Conservation (phyloP, 768 basidiomycete genomes). For the Tulasnella sp. region DNA sequence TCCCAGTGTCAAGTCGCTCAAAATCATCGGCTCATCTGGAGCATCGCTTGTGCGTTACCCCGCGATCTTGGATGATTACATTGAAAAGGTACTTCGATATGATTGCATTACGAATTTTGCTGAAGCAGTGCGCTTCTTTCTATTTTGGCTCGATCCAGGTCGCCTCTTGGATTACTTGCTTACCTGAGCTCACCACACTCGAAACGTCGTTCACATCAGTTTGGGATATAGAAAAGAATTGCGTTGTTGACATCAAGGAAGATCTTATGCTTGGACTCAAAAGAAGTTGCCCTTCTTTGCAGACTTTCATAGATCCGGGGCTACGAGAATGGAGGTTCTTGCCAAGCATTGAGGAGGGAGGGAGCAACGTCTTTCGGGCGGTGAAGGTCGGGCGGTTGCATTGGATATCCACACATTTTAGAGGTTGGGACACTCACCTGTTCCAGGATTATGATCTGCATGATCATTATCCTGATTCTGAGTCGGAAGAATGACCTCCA, state of each 20-base stretch:
- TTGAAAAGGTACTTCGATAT: not conserved
- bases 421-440: too few relatives aligned
- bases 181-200: not conserved
- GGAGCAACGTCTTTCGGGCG: not conserved
- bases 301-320: not conserved
- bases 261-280: not conserved
- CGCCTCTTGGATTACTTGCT: not conserved
- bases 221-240: not conserved
- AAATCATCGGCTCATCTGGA: not conserved
- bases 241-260: not conserved
- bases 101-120: too few relatives aligned
- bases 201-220: not conserved
- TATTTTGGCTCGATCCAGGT: not conserved
- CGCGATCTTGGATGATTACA: too few relatives aligned
- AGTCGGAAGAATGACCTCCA: too few relatives aligned
- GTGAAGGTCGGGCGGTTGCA: not conserved
- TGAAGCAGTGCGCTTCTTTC: too few relatives aligned
- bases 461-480: too few relatives aligned
- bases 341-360: not conserved
- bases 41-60: too few relatives aligned
- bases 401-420: not conserved
- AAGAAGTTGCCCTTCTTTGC: not conserved
- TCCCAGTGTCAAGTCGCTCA: not conserved
- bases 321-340: not conserved
- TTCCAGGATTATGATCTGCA: too few relatives aligned